Evolutionary conservation across 768 basidiomycete genomes (phyloP), one percentile per base, ranked within the genome.

Genomic region (Kwoniella dejecticola): DNA sequence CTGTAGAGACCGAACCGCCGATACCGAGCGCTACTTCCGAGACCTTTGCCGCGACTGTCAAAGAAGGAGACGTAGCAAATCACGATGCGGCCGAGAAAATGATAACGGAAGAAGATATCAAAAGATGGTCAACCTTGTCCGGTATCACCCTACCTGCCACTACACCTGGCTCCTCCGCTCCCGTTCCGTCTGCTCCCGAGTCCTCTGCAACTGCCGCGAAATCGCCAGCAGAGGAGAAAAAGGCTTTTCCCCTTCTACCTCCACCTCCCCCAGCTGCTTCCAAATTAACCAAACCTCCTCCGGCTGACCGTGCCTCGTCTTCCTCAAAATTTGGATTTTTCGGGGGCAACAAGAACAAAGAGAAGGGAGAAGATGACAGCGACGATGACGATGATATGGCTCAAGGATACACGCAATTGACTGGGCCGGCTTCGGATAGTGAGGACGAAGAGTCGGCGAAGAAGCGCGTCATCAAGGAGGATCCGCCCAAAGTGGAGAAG

Each of bases 391-490:
- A 69, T 12, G 69, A 66, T 11, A 62, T 50, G 40, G 58, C 36
- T 3, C 47, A 45, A 21, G 72, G 72, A 19, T 75, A 75, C 52
- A 54, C 73, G 5, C 61, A 63, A 38, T 38, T 75, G 31, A 59
- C 42, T 7, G 73, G 46, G 4, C 65, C 69, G 4, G 70, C 62
- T 4, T 62, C 50, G 3, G 63, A 69, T 15, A 64, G 67, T 47
- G 57, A 62, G 27, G 71, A 64, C 21, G 67, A 60, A 44, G 52
- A 57, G 17, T 21, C 49, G 36, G 36, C 44, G 15, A 50, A 63
- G 47, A 40, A 38, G 61, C 52, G 31, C 23, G 33, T 7, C 15
- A 15, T 36, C 33, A 36, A 36, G 33, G 7, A 7, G 33, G 15
- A 36, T 36, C 7, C 15, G 15, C 15, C 33, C 7, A 36, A 36